Evolutionary conservation across 495 filamentous ascomycete species (phyloP).

Genomic region (Corynascus novoguineensis): DNA sequence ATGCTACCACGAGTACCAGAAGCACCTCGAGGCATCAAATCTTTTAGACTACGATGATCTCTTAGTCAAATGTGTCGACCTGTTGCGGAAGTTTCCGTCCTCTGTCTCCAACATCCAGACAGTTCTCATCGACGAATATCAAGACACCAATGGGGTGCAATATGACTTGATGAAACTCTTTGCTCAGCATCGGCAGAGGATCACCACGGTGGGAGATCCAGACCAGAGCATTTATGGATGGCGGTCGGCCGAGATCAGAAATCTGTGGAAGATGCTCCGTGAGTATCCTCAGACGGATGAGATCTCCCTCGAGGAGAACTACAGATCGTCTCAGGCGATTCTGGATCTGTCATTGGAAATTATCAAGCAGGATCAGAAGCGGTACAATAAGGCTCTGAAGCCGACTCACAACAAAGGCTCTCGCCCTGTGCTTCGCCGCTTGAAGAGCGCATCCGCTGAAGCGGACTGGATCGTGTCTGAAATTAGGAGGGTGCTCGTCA

Average conservation of each 20-base stretch:
- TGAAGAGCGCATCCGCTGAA: conserved; percentile 68
- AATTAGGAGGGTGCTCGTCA: conserved; percentile 61
- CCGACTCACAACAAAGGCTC: conserved; percentile 79
- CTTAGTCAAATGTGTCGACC: conserved; percentile 73
- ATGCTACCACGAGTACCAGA: conserved; percentile 76
- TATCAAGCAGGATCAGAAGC: conserved; percentile 82
- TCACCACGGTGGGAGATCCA: conserved; percentile 95
- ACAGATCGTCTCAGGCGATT: conserved; percentile 89
- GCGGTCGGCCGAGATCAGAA: conserved; percentile 92
- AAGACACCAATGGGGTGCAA: conserved; percentile 94
- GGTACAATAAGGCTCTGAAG: conserved; percentile 71
- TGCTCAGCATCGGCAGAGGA: conserved; percentile 61
- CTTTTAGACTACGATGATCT: conserved; percentile 95
- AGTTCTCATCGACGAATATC: conserved; percentile 95
- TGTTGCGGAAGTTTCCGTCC: conserved; percentile 69
- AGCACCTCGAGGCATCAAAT: conserved; percentile 65
- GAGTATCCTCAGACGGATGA: conserved; percentile 73
- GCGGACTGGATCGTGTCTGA: conserved; percentile 87
- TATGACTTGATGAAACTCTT: conserved; percentile 93
- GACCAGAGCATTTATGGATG: conserved; percentile 99
- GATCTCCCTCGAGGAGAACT: conserved; percentile 90
- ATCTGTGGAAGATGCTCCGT: conserved; percentile 70
- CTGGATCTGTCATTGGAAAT: conserved; percentile 73
- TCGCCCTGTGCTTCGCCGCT: conserved; percentile 73
- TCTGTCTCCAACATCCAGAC: conserved; percentile 89